A percentile compares a stretch with the other conserved stretches of the same genome.
These are phyloP conservation scores for Physocladia obscura DNA, from an alignment of 192 early-diverging fungal genomes.

Conservation along the genomic window DNA sequence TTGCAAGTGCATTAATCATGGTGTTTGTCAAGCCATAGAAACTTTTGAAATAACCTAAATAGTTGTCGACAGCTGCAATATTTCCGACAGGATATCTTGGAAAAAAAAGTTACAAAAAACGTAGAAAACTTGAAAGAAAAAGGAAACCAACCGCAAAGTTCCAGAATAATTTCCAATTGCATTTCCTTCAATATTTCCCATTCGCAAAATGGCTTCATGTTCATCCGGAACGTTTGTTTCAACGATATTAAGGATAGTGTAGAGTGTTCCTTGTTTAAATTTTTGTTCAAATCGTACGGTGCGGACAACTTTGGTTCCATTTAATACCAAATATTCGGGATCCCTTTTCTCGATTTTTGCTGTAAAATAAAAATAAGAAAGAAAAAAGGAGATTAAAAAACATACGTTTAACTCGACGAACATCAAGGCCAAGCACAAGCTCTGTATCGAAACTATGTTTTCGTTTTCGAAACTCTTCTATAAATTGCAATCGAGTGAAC, in stretches of 20 bases:
- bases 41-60: slow-evolving; percentile 30
- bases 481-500: slow-evolving; percentile 5
- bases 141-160: slow-evolving; percentile 9
- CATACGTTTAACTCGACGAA: background rate
- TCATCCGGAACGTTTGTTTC: slow-evolving; percentile 9
- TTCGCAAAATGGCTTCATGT: slow-evolving; percentile 28
- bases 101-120: background rate
- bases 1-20: background rate
- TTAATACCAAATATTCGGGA: slow-evolving; percentile 12
- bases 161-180: background rate
- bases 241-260: slow-evolving; percentile 27
- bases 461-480: slow-evolving; percentile 25
- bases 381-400: background rate
- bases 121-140: too few species aligned
- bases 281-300: slow-evolving; percentile 28
- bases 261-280: background rate
- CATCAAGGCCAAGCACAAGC: slow-evolving; percentile 24
- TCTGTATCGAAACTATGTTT: slow-evolving; percentile 14
- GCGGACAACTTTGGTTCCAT: slow-evolving; percentile 21
- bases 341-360: slow-evolving; percentile 17
- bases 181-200: slow-evolving; percentile 22
- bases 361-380: background rate
- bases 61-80: slow-evolving; percentile 32
- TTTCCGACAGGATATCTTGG: slow-evolving; percentile 31
- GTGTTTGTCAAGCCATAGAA: slow-evolving; percentile 27